Percentiles rank a stretch among this genome's conserved stretches.
Conservation (phyloP, 768 basidiomycete species). For the Tricholoma furcatifolium region DNA sequence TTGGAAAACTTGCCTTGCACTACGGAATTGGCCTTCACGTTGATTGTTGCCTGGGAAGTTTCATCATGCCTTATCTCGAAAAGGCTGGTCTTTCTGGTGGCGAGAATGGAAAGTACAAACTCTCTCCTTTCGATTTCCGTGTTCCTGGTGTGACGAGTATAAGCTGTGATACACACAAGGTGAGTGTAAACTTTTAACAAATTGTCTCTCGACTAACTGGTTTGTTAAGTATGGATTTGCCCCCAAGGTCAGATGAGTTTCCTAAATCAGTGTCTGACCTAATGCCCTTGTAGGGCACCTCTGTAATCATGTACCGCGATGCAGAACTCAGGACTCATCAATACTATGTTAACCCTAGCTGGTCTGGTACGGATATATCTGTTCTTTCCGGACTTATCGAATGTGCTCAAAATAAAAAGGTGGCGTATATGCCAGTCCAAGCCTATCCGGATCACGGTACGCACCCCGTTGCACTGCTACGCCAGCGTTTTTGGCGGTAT, state of each 20-base stretch:
- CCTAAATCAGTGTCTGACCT: not conserved
- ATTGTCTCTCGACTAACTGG: constrained; percentile 5
- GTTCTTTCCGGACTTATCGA: not conserved
- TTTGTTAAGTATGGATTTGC: constrained; percentile 85
- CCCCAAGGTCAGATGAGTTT: constrained; percentile 62
- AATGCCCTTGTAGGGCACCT: constrained; percentile 75
- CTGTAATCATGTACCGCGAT: constrained; percentile 92
- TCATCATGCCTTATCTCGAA: constrained; percentile 92
- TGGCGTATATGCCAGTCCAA: constrained; percentile 89
- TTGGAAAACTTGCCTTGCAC: constrained; percentile 70
- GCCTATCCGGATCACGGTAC: constrained; percentile 87
- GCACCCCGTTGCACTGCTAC: constrained; percentile 15
- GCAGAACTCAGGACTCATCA: constrained; percentile 75
- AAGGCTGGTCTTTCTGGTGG: constrained; percentile 67
- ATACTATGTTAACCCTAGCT: constrained; percentile 81
- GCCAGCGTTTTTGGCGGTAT: not conserved
- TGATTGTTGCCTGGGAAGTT: constrained; percentile 92
- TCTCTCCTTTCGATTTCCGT: constrained; percentile 84
- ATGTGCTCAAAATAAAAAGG: constrained; percentile 36
- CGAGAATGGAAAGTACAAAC: constrained; percentile 49
- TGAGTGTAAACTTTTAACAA: constrained; percentile 21
- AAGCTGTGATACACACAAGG: constrained; percentile 96
- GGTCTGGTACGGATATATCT: constrained; percentile 55
- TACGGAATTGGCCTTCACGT: constrained; percentile 88
- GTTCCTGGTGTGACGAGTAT: constrained; percentile 91